Evolutionary conservation across 768 basidiomycete genomes (phyloP), one percentile per base, ranked within the genome.

Genomic region (Scleroderma bovista): DNA sequence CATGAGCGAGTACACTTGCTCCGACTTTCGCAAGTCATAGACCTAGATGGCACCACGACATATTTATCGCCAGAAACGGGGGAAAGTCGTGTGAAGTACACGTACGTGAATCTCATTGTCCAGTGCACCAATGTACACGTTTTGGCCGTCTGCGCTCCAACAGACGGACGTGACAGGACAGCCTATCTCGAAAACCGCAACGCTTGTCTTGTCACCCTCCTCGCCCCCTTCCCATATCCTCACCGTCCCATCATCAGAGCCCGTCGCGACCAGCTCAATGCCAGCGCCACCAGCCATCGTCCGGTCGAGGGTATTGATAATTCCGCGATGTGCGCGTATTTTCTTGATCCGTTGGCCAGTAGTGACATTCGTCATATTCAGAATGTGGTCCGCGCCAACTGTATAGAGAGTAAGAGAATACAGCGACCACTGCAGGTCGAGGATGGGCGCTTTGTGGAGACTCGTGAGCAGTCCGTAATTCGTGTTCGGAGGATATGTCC

Each of bases 21-120:
- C 80, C 51, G 80, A 73, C 69, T 93, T 94, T 60, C 95, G 81
- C 40, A 97, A 69, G 70, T 98, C 95, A 64, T 88, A 93, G 16
- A 93, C 83, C 90, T 93, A 54, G 9, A 34, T 51, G 17, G 29
- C 31, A 19, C 15, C 20, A 40, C 33, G 49, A 47, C n/a, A 22
- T 44, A n/a, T 46, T 41, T 50, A 47, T 38, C 42, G 40, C 47
- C 34, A 51, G 23, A 46, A 51, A 45, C 9, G 9, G 32, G 44
- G 20, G 29, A 17, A 7, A 29, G 24, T 26, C 36, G 29, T 10
- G 33, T 10, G 45, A 33, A 46, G 44, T 22, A 34, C 12, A 76
- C 87, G 56, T 60, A 95, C 93, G 64, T 97, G 93, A 53, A 99
- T 86, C 66, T 93, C 92, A 57, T 99, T 99, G 69, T 99, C 95